Conservation (phyloP, 345 rosid genomes). For the Zanthoxylum bungeanum region DNA sequence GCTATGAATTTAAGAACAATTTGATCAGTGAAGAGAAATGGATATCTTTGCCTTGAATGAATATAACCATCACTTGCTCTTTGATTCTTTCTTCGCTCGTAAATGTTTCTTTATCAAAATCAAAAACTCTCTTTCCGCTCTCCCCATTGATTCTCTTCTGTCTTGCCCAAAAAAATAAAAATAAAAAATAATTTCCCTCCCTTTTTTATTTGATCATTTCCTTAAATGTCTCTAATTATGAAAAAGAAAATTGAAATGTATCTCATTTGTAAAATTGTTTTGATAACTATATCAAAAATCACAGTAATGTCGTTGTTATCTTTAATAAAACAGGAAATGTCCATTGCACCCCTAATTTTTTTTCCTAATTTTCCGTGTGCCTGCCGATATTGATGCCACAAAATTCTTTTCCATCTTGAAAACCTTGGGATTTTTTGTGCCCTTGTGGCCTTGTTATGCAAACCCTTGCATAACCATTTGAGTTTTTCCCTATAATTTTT, state of each 20-base stretch:
- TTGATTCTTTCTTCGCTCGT: background rate
- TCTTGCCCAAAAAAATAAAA: no score
- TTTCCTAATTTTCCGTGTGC: no score
- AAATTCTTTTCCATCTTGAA: no score
- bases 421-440: no score
- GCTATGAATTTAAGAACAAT: background rate
- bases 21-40: background rate
- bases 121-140: background rate
- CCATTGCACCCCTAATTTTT: no score
- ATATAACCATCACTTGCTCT: background rate
- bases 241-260: no score
- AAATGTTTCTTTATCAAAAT: background rate
- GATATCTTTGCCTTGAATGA: slow-evolving; percentile 3
- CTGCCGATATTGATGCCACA: no score
- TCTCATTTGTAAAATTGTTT: background rate
- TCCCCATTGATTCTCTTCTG: background rate
- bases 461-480: no score
- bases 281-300: background rate
- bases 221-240: background rate
- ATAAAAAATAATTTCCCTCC: no score
- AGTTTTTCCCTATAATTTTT: no score
- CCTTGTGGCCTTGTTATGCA: no score
- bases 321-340: background rate
- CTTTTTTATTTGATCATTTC: no score
- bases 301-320: background rate